Evolutionary conservation across 306 rosid genomes (phyloP).

Genomic region (Vigna radiata): DNA sequence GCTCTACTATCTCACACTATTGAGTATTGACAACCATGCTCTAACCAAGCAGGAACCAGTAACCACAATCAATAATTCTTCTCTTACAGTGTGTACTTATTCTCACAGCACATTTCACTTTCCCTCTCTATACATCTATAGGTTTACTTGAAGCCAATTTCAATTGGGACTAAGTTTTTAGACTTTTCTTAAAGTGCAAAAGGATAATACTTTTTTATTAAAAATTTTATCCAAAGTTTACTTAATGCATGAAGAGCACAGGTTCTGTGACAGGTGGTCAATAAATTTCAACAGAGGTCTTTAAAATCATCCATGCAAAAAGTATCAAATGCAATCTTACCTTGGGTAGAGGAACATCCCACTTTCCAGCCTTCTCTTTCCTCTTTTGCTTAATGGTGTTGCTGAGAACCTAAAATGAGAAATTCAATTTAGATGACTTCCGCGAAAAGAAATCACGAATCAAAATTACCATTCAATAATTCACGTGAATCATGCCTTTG

Average conservation of each 20-base stretch:
- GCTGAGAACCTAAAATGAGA: constrained; percentile 71
- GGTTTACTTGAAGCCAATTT: neutral
- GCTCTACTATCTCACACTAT: neutral
- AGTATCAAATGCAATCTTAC: constrained; percentile 46
- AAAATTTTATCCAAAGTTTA: neutral
- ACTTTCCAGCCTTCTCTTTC: constrained; percentile 96
- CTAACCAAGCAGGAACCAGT: neutral
- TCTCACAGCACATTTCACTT: neutral
- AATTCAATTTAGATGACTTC: constrained; percentile 29
- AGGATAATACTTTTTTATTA: neutral
- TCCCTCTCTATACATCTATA: neutral
- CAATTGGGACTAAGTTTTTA: neutral
- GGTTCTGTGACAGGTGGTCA: neutral
- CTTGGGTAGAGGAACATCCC: constrained; percentile 97
- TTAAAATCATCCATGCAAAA: neutral
- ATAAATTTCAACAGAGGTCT: neutral
- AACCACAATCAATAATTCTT: neutral
- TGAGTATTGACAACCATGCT: neutral
- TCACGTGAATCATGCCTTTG: constrained; percentile 56
- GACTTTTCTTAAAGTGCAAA: neutral
- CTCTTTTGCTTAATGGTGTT: constrained; percentile 92
- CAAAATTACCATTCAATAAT: neutral
- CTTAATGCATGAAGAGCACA: neutral
- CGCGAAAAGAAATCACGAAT: neutral
- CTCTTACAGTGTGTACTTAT: neutral